Conservation (phyloP, 2,329 filamentous ascomycete species). For the Hypoxylon sp. region DNA sequence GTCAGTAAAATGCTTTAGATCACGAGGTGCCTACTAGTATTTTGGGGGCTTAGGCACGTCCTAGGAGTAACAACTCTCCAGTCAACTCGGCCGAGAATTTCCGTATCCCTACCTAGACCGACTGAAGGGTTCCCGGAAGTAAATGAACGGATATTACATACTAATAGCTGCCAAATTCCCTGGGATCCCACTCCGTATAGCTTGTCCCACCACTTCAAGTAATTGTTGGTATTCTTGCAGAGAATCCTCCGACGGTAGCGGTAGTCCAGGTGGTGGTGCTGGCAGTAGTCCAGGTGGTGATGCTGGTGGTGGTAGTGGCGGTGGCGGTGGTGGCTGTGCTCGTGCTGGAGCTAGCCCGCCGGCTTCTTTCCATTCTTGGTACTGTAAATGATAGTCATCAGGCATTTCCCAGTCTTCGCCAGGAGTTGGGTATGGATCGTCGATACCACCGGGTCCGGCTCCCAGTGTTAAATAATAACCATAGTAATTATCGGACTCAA, state of each 20-base stretch:
- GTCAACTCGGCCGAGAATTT: not conserved
- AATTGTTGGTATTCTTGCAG: not conserved
- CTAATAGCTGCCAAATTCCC: not conserved
- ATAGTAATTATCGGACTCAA: conserved; percentile 20
- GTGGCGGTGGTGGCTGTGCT: not conserved
- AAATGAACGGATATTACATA: not conserved
- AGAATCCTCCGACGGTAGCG: too few relatives aligned
- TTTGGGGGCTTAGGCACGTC: not conserved
- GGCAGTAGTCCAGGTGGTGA: too few relatives aligned
- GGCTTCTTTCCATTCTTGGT: not conserved
- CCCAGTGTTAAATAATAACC: conserved; percentile 32
- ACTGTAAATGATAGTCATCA: conserved; percentile 24
- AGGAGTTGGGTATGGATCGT: not conserved
- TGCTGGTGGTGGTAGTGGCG: not conserved
- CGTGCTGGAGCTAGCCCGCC: not conserved
- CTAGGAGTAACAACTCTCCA: not conserved
- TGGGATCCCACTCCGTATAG: not conserved
- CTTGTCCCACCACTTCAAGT: not conserved
- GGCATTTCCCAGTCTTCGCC: conserved; percentile 1
- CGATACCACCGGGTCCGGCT: conserved; percentile 20
- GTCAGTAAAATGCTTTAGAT: not conserved
- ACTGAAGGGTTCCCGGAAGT: not conserved
- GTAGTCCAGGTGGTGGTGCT: too few relatives aligned
- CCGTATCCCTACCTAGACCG: not conserved
- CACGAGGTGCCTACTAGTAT: not conserved